phyloP scores from a whole-genome alignment of 176 grass and related monocot species.

The Thinopyrum elongatum region DNA sequence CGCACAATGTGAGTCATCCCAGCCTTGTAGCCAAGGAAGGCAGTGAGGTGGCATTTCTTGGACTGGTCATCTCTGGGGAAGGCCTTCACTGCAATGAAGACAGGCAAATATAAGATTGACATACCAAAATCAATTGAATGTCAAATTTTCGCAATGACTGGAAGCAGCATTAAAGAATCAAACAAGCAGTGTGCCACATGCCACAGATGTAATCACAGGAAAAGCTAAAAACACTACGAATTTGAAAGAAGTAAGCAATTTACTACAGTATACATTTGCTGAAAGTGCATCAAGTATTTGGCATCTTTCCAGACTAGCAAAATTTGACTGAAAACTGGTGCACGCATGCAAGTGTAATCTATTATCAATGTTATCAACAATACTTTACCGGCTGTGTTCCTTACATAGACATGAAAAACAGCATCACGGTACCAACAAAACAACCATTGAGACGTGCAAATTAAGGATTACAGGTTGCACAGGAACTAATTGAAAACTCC shows the following conservation, averaged over 20 bases:
- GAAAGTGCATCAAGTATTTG: not conserved
- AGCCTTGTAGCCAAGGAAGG: slow-evolving; percentile 97
- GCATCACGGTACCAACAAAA: not conserved
- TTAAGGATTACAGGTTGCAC: not conserved
- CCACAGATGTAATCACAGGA: not conserved
- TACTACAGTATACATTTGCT: no score
- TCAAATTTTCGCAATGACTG: no score
- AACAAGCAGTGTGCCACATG: not conserved
- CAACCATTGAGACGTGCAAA: no score
- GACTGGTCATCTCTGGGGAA: slow-evolving; percentile 73
- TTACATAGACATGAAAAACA: not conserved
- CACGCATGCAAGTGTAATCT: not conserved
- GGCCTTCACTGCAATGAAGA: slow-evolving; percentile 64
- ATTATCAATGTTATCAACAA: not conserved
- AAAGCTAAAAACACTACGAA: not conserved
- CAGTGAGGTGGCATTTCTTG: slow-evolving; percentile 75
- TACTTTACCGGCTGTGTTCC: no score
- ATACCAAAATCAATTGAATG: not conserved
- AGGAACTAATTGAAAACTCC: not conserved
- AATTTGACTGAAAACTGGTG: not conserved
- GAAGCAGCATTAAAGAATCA: not conserved
- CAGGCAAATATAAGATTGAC: not conserved
- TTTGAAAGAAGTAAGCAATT: not conserved
- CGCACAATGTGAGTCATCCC: slow-evolving; percentile 98
- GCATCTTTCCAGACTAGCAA: not conserved